Base-by-base conservation (phyloP, 164 flowering plant species). In the Euptelea pleiosperma region DNA sequence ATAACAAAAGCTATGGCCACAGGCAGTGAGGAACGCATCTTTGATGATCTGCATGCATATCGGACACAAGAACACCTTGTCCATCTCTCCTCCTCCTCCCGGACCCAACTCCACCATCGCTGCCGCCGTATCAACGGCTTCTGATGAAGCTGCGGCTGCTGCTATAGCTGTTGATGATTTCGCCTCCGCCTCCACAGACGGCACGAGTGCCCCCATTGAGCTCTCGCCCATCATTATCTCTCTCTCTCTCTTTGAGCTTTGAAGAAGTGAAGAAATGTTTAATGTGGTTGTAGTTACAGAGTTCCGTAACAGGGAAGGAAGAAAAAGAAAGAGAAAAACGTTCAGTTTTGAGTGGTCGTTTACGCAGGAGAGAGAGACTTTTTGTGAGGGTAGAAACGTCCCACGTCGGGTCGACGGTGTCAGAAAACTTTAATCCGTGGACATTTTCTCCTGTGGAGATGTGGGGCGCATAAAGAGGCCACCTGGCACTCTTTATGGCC, bases 1-100 rank as follows among this genome's bases (percentile, higher is more conserved):
- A 72, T 88, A 93, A 66, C 99, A 93, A 70, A 86, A 93, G 72
- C 94, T 90, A 64, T 93, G 99, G 1, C 99, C 97, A 46, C 99
- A 93, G 1, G 87, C 75, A 9, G 99, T 93, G 0, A 93, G 78
- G 56, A 93, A 90, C 28, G 97, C 99, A 36, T 90, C 99, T 65
- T 84, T 93, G 15, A 93, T 82, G 5, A 84, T 78, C 73, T 93
- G 97, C 92, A 90, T 93, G 63, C 99, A 93, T 21, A 93, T 88
- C 67, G 97, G 99, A 56, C 99, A 90, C 55, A 85, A 55, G 25
- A 79, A 70, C 26, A 90, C 97, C 72, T 75, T 85, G 30, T 93
- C 97, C 58, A 77, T 37, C 66, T 77, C 83, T 5, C 52, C 62
- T 15, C 12, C 72, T n/a, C n/a, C n/a, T n/a, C n/a, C n/a, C n/a